A percentile compares a stretch with the other conserved stretches of the same genome.
phyloP scores from a whole-genome alignment of 2,329 filamentous ascomycete species.

The Exophiala phaeomuriformis region DNA sequence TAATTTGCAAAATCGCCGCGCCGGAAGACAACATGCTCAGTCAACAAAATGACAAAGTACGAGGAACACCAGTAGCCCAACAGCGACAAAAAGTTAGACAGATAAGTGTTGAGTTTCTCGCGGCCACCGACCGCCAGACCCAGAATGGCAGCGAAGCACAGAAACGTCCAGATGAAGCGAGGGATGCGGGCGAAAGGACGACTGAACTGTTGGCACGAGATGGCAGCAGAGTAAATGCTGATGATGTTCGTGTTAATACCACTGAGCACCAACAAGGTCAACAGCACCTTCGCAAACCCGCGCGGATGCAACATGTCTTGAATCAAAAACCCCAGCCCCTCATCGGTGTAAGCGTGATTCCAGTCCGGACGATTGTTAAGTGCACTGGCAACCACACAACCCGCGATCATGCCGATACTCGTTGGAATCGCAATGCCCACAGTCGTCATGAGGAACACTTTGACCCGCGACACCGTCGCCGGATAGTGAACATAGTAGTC shows the following conservation, averaged over 20 bases:
- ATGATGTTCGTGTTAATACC: constrained; percentile 45
- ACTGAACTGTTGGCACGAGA: constrained; percentile 37
- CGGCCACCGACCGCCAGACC: constrained; percentile 40
- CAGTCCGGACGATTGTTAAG: constrained; percentile 39
- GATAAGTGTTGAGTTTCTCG: constrained; percentile 39
- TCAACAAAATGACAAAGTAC: constrained; percentile 44
- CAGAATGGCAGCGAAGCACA: constrained; percentile 43
- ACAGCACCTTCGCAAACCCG: constrained; percentile 42
- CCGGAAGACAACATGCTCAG: constrained; percentile 46
- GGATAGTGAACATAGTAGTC: constrained; percentile 29
- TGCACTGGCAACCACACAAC: constrained; percentile 39
- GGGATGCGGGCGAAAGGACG: constrained; percentile 40
- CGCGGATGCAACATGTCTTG: constrained; percentile 40
- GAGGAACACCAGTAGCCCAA: constrained; percentile 47
- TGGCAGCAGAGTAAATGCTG: constrained; percentile 35
- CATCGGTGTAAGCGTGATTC: constrained; percentile 34
- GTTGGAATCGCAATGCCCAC: constrained; percentile 45
- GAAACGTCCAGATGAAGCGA: constrained; percentile 43
- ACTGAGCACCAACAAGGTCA: constrained; percentile 36
- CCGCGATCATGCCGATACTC: constrained; percentile 44
- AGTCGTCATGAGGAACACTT: constrained; percentile 41
- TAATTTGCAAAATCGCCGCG: constrained; percentile 39
- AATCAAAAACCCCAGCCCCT: constrained; percentile 43
- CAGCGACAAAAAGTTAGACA: constrained; percentile 44
- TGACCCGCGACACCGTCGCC: constrained; percentile 16